These are phyloP conservation scores for Daldinia caldariorum DNA, from an alignment of 495 filamentous ascomycete species.

Conservation along the genomic window DNA sequence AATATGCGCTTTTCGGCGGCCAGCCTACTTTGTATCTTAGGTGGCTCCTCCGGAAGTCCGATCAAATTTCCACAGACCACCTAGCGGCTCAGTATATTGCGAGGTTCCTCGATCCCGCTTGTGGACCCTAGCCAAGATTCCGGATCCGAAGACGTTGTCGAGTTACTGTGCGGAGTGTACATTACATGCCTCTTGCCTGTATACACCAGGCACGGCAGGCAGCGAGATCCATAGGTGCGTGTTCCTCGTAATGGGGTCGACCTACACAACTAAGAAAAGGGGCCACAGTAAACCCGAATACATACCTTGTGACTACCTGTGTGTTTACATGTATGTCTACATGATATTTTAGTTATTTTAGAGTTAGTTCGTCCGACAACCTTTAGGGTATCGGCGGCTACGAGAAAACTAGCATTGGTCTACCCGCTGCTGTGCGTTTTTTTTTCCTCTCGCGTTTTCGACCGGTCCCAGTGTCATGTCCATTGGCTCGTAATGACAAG, in stretches of 20 bases:
- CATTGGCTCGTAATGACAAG: constrained; percentile 26
- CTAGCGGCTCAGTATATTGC: constrained; percentile 19
- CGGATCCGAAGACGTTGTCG: constrained; percentile 14
- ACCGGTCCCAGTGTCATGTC: constrained; percentile 29
- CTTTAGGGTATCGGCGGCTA: constrained; percentile 28
- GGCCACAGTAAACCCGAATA: not conserved
- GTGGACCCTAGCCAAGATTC: constrained; percentile 25
- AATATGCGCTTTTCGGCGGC: constrained; percentile 38
- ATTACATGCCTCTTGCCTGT: not conserved
- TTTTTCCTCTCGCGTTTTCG: constrained; percentile 26
- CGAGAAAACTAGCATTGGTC: constrained; percentile 31
- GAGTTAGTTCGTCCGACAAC: constrained; percentile 26
- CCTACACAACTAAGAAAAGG: not conserved
- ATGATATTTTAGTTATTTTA: constrained; percentile 4
- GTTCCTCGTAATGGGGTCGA: constrained; percentile 4
- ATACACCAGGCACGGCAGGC: not conserved
- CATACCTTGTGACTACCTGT: not conserved
- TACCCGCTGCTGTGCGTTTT: constrained; percentile 42
- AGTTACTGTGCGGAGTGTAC: not conserved
- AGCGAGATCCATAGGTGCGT: constrained; percentile 14
- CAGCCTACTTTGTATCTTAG: constrained; percentile 20
- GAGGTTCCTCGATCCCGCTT: constrained; percentile 20
- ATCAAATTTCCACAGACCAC: constrained; percentile 16
- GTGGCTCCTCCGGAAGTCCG: constrained; percentile 39
- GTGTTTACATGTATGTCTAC: constrained; percentile 3